Evolutionary conservation across 1,284 basidiomycete genomes (phyloP).

Genomic region (Porogramme epimiltina): DNA sequence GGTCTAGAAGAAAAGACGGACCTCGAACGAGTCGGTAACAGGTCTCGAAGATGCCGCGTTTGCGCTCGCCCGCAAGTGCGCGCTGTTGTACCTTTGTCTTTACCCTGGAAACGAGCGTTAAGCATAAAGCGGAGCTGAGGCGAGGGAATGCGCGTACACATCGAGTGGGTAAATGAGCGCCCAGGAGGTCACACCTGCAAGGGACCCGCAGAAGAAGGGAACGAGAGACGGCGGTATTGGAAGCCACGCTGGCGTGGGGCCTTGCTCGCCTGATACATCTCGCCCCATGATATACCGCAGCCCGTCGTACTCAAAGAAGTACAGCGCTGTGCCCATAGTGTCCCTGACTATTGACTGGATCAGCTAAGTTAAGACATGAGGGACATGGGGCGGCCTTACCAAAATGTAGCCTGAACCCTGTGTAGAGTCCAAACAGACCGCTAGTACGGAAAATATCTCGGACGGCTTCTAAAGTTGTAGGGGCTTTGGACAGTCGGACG

Average conservation of each 20-base stretch:
- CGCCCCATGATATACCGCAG: conserved; percentile 79
- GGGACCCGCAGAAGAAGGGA: conserved; percentile 84
- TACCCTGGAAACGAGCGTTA: conserved; percentile 53
- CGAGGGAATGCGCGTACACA: conserved; percentile 55
- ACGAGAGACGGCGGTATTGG: conserved; percentile 76
- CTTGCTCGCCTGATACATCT: conserved; percentile 69
- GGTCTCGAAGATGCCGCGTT: conserved; percentile 72
- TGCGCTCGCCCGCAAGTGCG: conserved; percentile 74
- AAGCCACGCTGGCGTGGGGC: conserved; percentile 73
- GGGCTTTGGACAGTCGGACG: conserved; percentile 64
- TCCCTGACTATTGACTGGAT: conserved; percentile 66
- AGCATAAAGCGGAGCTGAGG: too few relatives aligned
- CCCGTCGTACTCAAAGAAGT: conserved; percentile 88
- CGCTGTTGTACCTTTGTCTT: conserved; percentile 94
- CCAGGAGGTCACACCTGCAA: conserved; percentile 84
- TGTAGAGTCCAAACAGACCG: conserved; percentile 78
- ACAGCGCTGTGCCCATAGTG: conserved; percentile 80
- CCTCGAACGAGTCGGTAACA: conserved; percentile 77
- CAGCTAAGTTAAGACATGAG: background rate
- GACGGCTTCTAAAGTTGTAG: conserved; percentile 73
- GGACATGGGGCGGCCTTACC: conserved; percentile 36
- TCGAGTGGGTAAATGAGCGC: conserved; percentile 84
- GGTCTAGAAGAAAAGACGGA: conserved; percentile 32
- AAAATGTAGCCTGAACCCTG: conserved; percentile 83
- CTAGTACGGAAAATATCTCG: conserved; percentile 66